These are phyloP conservation scores for Penicillium coffeae DNA, from an alignment of 495 filamentous ascomycete species.

Conservation along the genomic window DNA sequence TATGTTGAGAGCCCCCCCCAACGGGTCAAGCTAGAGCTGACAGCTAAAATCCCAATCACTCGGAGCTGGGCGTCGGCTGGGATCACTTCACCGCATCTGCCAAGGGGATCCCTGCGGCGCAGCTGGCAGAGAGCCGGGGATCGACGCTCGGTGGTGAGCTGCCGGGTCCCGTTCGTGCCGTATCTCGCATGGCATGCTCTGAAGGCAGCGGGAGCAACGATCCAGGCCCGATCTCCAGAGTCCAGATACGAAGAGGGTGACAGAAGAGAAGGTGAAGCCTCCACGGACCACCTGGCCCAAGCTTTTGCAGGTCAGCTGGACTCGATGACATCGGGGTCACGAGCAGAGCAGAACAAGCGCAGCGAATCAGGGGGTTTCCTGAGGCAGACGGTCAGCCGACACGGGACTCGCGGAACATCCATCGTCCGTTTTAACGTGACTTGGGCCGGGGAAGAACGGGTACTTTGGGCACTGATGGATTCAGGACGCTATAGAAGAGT, in stretches of 20 bases:
- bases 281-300: conserved; percentile 15
- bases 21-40: neutral
- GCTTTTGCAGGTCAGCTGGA: conserved; percentile 28
- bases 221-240: neutral
- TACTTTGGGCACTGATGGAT: neutral
- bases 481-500: too few species aligned
- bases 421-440: conserved; percentile 11
- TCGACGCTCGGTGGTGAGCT: conserved; percentile 12
- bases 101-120: conserved; percentile 21
- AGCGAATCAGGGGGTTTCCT: conserved; percentile 18
- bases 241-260: neutral
- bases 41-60: conserved; percentile 22
- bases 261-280: neutral
- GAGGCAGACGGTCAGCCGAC: conserved; percentile 21
- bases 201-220: neutral
- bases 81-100: conserved; percentile 22
- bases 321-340: conserved; percentile 24
- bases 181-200: conserved; percentile 21
- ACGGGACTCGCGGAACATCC: conserved; percentile 16
- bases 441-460: neutral
- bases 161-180: conserved; percentile 21
- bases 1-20: too few species aligned
- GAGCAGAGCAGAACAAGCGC: conserved; percentile 3
- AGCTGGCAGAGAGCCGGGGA: conserved; percentile 8
- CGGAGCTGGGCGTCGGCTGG: conserved; percentile 19